Evolutionary conservation across 371 early-diverging fungal genomes (phyloP).

Genomic region (Mucor indicus): DNA sequence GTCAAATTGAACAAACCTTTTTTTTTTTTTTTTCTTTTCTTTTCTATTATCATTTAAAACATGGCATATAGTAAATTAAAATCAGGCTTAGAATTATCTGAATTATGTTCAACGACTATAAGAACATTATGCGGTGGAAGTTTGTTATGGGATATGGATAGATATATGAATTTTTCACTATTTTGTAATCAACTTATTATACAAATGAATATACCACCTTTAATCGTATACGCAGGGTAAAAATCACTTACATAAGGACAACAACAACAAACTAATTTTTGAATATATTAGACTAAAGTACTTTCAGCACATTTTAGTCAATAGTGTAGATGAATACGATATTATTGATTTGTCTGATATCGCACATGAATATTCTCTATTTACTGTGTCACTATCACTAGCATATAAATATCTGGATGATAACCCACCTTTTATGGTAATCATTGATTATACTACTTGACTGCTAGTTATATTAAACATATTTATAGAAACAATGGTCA

Average conservation of each 20-base stretch:
- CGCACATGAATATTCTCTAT: slow-evolving; percentile 27
- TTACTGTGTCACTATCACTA: slow-evolving; percentile 30
- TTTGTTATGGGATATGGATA: slow-evolving; percentile 14
- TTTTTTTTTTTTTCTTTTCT: too few species aligned
- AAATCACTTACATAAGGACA: background rate
- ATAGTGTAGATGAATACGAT: slow-evolving; percentile 14
- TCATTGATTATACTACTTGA: background rate
- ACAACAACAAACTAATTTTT: background rate
- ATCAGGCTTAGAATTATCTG: slow-evolving; percentile 10
- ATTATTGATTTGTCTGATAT: slow-evolving; percentile 17
- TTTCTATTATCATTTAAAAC: too few species aligned
- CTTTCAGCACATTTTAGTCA: slow-evolving; percentile 19
- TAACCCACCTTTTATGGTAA: slow-evolving; percentile 30
- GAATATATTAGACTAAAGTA: slow-evolving; percentile 24
- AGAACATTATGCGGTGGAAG: slow-evolving; percentile 7
- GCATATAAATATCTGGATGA: slow-evolving; percentile 39
- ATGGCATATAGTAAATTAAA: too few species aligned
- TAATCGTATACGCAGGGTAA: slow-evolving; percentile 33
- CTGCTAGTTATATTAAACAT: background rate
- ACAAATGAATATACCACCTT: slow-evolving; percentile 10
- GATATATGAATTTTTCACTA: slow-evolving; percentile 14
- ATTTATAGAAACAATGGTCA: slow-evolving; percentile 24
- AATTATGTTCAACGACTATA: slow-evolving; percentile 10
- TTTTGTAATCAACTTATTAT: slow-evolving; percentile 16
- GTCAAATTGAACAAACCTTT: too few species aligned